Evolutionary conservation across 768 basidiomycete genomes (phyloP).

Genomic region (Lepiota subincarnata): DNA sequence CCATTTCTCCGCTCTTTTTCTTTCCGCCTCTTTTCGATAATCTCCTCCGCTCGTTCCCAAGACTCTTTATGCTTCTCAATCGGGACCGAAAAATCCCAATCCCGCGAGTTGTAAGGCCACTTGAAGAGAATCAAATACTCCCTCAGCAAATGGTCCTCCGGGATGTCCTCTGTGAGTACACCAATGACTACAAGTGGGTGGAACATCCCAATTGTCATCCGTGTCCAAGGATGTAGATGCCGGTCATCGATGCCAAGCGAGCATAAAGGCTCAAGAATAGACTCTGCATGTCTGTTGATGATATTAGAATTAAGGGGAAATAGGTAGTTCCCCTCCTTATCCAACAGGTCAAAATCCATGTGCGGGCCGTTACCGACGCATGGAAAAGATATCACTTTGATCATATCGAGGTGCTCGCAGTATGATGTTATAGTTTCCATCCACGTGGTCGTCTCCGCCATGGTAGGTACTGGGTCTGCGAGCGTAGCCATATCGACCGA

Average conservation of each 20-base stretch:
- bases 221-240: conserved; percentile 5
- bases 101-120: conserved; percentile 5
- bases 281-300: background rate
- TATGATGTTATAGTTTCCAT: background rate
- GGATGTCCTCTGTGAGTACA: background rate
- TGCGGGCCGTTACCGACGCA: background rate
- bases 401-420: background rate
- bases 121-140: conserved; percentile 4
- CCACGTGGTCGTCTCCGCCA: background rate
- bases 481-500: conserved; percentile 2
- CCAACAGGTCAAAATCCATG: conserved; percentile 3
- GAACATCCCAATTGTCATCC: conserved; percentile 2
- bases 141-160: conserved; percentile 1
- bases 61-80: background rate
- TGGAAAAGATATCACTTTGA: conserved; percentile 5
- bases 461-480: background rate
- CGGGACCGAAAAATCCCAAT: conserved; percentile 9
- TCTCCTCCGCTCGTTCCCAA: conserved; percentile 9
- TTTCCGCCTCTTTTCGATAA: conserved; percentile 4
- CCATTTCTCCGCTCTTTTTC: background rate
- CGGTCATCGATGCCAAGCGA: background rate
- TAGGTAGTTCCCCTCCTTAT: background rate
- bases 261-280: background rate
- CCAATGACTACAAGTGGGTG: conserved; percentile 7
- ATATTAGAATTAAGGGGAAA: background rate